Evolutionary conservation across 2,329 filamentous ascomycete genomes (phyloP), one percentile per base, ranked within the genome.

Genomic region (Aspergillus puulaauensis): DNA sequence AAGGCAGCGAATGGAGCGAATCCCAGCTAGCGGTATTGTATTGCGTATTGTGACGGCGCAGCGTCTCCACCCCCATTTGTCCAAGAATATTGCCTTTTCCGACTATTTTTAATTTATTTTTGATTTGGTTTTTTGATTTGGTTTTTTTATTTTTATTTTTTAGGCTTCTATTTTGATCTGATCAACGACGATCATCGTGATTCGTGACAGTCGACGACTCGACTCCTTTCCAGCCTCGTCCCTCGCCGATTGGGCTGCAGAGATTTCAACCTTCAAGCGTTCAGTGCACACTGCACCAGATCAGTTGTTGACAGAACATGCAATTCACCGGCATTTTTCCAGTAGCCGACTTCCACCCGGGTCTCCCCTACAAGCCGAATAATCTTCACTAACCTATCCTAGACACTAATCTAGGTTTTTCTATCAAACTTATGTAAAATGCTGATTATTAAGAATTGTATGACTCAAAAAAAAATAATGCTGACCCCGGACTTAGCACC

Each of bases 191-290:
- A 44, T 52, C 49, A 43, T 43, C 14, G 48, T 51, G 48, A 27
- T 23, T 43, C 12, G 48, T 51, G 48, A 31, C 37, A 51, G 39
- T 37, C 21, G 21, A 19, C 47, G 40, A 6, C 37, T 19, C n/a
- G 48, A 51, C 41, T 39, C 37, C 41, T 41, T 24, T 27, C 23
- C 47, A 39, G 37, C 21, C 17, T 41, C 11, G 33, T 11, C 49
- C 49, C 33, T 52, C 33, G 19, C 37, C 37, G 48, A 51, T 40
- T 51, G 46, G 46, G 46, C 31, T 48, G 21, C 48, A 51, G 37
- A 51, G 21, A 41, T 51, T 43, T 24, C 9, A 12, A 44, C 21
- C 8, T 21, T 21, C 11, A 31, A 31, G 27, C 9, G 27, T 8
- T 31, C 27, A 9, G 27, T 31, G 27, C 27, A 31, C 9, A 31